phyloP scores from a whole-genome alignment of 352 stramenopile genomes.

The Peronosclerospora sorghi region DNA sequence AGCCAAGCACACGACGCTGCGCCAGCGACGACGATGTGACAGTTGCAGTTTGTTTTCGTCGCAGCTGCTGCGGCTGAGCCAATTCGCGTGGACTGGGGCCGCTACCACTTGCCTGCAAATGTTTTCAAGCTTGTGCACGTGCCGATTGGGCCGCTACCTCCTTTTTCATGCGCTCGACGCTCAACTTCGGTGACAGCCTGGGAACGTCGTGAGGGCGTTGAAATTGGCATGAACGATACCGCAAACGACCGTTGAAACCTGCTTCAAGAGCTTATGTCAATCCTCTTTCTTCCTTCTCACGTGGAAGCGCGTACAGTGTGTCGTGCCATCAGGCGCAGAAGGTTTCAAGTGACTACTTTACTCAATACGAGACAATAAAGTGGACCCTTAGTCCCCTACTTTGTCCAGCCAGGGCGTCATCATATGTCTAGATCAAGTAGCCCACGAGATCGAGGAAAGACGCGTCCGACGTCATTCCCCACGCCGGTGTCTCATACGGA shows the following conservation, averaged over 20 bases:
- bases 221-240: neutral
- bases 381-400: too few species aligned
- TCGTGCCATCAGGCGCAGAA: too few species aligned
- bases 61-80: constrained; percentile 40
- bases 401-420: constrained; percentile 21
- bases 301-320: too few species aligned
- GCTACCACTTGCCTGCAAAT: constrained; percentile 48
- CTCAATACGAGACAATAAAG: too few species aligned
- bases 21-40: constrained; percentile 27
- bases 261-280: too few species aligned
- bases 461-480: constrained; percentile 31
- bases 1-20: constrained; percentile 24
- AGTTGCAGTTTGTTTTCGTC: constrained; percentile 39
- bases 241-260: neutral
- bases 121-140: constrained; percentile 46
- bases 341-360: too few species aligned
- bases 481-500: constrained; percentile 42
- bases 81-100: constrained; percentile 60
- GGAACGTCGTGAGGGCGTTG: too few species aligned
- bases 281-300: too few species aligned
- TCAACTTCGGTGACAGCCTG: constrained; percentile 20
- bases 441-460: constrained; percentile 24
- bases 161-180: constrained; percentile 34
- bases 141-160: constrained; percentile 53
- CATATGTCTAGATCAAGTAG: constrained; percentile 9